These are phyloP conservation scores for Pseudomonodictys pantanalensis DNA, from an alignment of 495 filamentous ascomycete species.

Conservation along the genomic window DNA sequence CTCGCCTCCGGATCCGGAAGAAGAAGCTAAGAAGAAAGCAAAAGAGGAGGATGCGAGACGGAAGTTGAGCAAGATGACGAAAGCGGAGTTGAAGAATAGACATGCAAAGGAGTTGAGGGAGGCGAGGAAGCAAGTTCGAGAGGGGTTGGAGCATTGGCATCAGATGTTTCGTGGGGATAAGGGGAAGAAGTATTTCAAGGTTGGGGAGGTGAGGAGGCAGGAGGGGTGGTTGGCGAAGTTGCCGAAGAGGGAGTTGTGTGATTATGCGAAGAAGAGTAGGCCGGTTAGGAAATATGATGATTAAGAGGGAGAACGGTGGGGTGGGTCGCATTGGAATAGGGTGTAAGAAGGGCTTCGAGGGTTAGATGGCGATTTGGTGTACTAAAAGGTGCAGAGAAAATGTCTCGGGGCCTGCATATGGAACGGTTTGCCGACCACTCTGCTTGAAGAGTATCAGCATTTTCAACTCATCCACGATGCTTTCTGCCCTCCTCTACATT, in stretches of 20 bases:
- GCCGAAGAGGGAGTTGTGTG: conserved; percentile 40
- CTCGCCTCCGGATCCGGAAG: conserved; percentile 28
- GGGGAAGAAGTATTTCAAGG: conserved; percentile 43
- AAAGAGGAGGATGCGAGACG: conserved; percentile 49
- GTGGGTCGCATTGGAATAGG: too few relatives aligned
- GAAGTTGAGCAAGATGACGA: conserved; percentile 39
- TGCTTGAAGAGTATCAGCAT: too few relatives aligned
- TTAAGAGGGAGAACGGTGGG: too few relatives aligned
- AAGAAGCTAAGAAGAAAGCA: conserved; percentile 46
- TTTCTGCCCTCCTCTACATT: too few relatives aligned
- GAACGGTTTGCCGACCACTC: too few relatives aligned
- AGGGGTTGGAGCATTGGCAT: conserved; percentile 63
- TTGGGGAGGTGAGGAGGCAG: conserved; percentile 40
- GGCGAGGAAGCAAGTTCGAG: conserved; percentile 55
- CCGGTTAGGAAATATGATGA: conserved; percentile 32
- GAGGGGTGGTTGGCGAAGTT: conserved; percentile 41
- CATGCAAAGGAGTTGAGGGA: conserved; percentile 48
- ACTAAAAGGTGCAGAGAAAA: too few relatives aligned
- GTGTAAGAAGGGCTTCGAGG: too few relatives aligned
- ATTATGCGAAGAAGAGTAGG: conserved; percentile 40
- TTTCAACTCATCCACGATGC: too few relatives aligned
- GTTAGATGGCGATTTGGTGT: too few relatives aligned
- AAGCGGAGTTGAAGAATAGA: conserved; percentile 49
- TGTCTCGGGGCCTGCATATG: too few relatives aligned
- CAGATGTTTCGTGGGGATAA: conserved; percentile 66